phyloP scores from a whole-genome alignment of 768 basidiomycete genomes.

The Pisolithus tinctorius region DNA sequence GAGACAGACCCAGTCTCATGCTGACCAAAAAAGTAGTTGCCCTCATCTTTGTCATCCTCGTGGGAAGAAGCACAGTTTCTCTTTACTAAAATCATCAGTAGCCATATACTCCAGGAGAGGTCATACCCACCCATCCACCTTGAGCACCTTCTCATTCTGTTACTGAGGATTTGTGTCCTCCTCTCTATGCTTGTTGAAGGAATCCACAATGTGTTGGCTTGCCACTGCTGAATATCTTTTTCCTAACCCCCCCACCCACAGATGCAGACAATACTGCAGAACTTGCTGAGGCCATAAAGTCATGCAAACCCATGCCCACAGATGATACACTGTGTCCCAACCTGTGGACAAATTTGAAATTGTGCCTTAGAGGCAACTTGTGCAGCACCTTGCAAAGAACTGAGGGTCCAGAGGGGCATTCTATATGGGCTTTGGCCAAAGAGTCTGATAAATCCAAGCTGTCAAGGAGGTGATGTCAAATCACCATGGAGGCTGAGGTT shows the following conservation, averaged over 20 bases:
- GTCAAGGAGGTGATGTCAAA: conserved; percentile 73
- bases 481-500: conserved; percentile 43
- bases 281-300: conserved; percentile 48
- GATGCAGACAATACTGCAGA: conserved; percentile 30
- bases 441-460: conserved; percentile 74
- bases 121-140: conserved; percentile 80
- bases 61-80: conserved; percentile 50
- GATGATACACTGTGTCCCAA: conserved; percentile 70
- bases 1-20: conserved; percentile 25
- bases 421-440: conserved; percentile 48
- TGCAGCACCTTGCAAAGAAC: conserved; percentile 51
- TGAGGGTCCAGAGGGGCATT: conserved; percentile 36
- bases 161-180: conserved; percentile 68
- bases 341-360: conserved; percentile 75
- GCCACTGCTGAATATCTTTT: conserved; percentile 68
- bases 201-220: conserved; percentile 73
- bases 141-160: conserved; percentile 62
- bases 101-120: conserved; percentile 61
- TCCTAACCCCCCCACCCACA: conserved; percentile 34
- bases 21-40: conserved; percentile 20
- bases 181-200: conserved; percentile 66
- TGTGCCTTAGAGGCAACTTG: conserved; percentile 65
- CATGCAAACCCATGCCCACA: conserved; percentile 62
- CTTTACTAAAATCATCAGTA: conserved; percentile 57
- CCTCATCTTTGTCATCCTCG: conserved; percentile 29